Base-by-base conservation (phyloP, 1,139 yeast species). In the Chernovozyma sophiae-reginae region DNA sequence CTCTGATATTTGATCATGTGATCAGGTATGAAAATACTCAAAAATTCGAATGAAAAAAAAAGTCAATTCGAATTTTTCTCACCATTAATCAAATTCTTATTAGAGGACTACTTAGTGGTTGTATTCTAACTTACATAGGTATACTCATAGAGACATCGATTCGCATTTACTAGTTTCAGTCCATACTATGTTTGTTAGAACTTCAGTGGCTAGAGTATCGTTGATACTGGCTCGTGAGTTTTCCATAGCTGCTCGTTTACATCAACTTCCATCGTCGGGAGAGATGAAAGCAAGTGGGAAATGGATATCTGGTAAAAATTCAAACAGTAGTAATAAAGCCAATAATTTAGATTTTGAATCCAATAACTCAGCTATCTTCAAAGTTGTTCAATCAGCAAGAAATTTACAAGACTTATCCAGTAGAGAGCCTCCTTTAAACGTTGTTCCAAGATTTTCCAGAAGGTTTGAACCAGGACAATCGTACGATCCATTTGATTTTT, bases 401-500 rank as follows among this genome's bases (percentile, higher is more conserved):
- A 48, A 51, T 20, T 49, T 65, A 20, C 58, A 51, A 33, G 51
- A 51, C 20, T 32, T 24, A 19, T 31, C 32, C 15, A 40, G 36
- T n/a, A 41, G 39, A 13, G 47, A 48, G 32, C 55, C 60, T 11
- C 63, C 66, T 8, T 43, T 58, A 16, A 46, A 49, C 19, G 51
- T 62, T 17, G 49, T 49, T 30, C 39, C 41, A 13, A 26, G 35
- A 23, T 67, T 72, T 46, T 58, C 68, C 26, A 69, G 62, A 43
- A 58, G 55, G 34, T 75, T 78, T 49, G 55, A 54, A 11, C 53
- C 56, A 4, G 74, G 74, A 25, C 62, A 69, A 2, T 68, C 73
- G 2, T 82, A 83, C 52, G 86, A 81, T 47, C 90, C 94, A 35
- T 83, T 81, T 61, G 90, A 83, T 58, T 82, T 83, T 46, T 77